Evolutionary conservation across 108 stramenopile genomes (phyloP).

Genomic region (Asterionellopsis glacialis): DNA sequence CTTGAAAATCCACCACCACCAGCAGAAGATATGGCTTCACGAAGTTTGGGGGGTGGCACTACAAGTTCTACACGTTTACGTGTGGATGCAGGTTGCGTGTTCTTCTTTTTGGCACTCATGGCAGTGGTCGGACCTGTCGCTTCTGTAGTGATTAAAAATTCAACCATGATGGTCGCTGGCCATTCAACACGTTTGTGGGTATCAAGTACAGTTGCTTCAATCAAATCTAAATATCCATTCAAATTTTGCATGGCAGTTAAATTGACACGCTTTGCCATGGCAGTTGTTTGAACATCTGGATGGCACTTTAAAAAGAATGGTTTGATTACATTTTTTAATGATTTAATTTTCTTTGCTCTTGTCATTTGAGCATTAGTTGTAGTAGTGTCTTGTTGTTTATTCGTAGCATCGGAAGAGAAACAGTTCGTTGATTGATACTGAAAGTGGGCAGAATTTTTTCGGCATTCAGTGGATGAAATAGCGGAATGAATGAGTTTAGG

Average conservation of each 20-base stretch:
- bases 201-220: slow-evolving; percentile 20
- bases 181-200: neutral
- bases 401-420: too few relatives aligned
- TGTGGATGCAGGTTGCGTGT: slow-evolving; percentile 12
- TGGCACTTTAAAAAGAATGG: slow-evolving; percentile 81
- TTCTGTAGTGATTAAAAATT: slow-evolving; percentile 4
- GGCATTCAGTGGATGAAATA: too few relatives aligned
- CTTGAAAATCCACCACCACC: neutral
- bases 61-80: slow-evolving; percentile 39
- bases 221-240: slow-evolving; percentile 63
- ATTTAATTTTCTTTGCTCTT: neutral
- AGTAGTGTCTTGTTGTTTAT: too few relatives aligned
- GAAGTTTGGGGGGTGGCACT: slow-evolving; percentile 17
- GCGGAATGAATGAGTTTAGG: too few relatives aligned
- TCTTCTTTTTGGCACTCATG: slow-evolving; percentile 1
- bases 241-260: slow-evolving; percentile 71
- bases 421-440: too few relatives aligned
- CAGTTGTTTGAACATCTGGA: slow-evolving; percentile 53
- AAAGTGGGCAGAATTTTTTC: too few relatives aligned
- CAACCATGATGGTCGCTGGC: neutral
- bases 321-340: slow-evolving; percentile 54
- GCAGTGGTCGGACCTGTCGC: neutral
- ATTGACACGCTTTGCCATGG: slow-evolving; percentile 48
- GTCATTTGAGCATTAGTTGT: too few relatives aligned
- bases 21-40: neutral